A percentile compares a stretch with the other conserved stretches of the same genome.
Evolutionary conservation across 805 yeast genomes (phyloP).

Genomic region (Kuraishia piskuri): DNA sequence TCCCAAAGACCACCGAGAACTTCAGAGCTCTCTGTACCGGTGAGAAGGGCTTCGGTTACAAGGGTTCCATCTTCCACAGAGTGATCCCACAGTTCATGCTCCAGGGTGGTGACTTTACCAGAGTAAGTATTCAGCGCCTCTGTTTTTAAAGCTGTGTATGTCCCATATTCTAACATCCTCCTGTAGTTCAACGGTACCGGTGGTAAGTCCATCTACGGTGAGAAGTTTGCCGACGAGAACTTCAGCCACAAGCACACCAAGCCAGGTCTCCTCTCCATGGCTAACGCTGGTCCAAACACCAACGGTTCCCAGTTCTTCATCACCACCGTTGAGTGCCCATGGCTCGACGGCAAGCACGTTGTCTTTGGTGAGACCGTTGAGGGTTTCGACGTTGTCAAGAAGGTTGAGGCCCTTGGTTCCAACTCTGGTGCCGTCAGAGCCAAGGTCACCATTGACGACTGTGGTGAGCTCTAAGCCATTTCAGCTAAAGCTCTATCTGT

Average conservation of each 20-base stretch:
- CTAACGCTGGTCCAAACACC: slow-evolving; percentile 97
- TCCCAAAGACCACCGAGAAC: slow-evolving; percentile 94
- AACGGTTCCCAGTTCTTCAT: slow-evolving; percentile 97
- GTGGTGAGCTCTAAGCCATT: slow-evolving; percentile 47
- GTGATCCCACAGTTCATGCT: slow-evolving; percentile 94
- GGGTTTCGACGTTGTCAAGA: slow-evolving; percentile 80
- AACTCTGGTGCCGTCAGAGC: slow-evolving; percentile 36
- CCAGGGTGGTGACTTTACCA: slow-evolving; percentile 87
- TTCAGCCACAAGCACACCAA: slow-evolving; percentile 63
- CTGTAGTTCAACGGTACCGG: slow-evolving; percentile 82
- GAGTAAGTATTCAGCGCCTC: background rate
- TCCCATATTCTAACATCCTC: background rate
- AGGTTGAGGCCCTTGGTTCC: slow-evolving; percentile 60
- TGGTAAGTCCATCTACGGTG: slow-evolving; percentile 82
- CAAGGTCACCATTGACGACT: slow-evolving; percentile 42
- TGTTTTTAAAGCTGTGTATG: too few relatives aligned
- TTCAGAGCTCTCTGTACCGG: slow-evolving; percentile 88
- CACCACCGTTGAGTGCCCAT: slow-evolving; percentile 80
- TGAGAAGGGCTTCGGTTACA: slow-evolving; percentile 88
- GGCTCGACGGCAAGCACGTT: slow-evolving; percentile 93
- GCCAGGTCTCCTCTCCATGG: slow-evolving; percentile 87
- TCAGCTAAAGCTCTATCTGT: background rate
- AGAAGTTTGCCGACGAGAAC: slow-evolving; percentile 72
- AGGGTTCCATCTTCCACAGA: slow-evolving; percentile 86
- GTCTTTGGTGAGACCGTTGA: slow-evolving; percentile 90